Percentiles rank a stretch among this genome's conserved stretches.
Evolutionary conservation across 257 asterid species (phyloP).

Genomic region (Cynanchum wilfordii): DNA sequence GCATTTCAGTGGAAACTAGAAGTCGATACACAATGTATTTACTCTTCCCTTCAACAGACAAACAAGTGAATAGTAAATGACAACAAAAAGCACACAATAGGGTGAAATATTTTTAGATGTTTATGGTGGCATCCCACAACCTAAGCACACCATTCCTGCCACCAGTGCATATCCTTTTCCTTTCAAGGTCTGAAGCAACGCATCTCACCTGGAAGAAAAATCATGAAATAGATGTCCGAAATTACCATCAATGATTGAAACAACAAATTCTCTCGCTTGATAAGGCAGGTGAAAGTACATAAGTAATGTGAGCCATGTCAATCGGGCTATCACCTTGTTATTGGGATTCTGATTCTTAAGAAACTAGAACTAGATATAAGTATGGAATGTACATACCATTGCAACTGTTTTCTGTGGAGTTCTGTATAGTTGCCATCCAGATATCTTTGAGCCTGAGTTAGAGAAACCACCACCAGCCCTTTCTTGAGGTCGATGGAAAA

Average conservation of each 20-base stretch:
- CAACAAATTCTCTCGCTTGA: not conserved
- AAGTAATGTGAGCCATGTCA: no score
- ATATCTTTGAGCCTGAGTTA: slow-evolving; percentile 63
- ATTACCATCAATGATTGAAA: not conserved
- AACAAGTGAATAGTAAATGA: not conserved
- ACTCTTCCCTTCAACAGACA: not conserved
- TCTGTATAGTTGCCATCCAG: slow-evolving; percentile 97
- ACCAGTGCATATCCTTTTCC: slow-evolving; percentile 88
- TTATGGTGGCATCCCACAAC: slow-evolving; percentile 97
- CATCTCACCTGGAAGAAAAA: slow-evolving; percentile 66
- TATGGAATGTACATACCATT: slow-evolving; percentile 50
- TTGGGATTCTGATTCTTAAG: not conserved
- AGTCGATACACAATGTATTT: not conserved
- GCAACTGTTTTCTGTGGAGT: slow-evolving; percentile 86
- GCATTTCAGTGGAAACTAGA: slow-evolving; percentile 4
- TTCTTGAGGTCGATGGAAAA: slow-evolving; percentile 93
- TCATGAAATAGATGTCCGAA: slow-evolving; percentile 15
- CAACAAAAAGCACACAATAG: not conserved
- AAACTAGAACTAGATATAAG: slow-evolving; percentile 11
- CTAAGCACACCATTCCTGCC: slow-evolving; percentile 90
- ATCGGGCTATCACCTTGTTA: no score
- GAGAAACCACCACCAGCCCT: slow-evolving; percentile 79
- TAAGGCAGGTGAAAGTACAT: no score
- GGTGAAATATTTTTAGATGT: slow-evolving; percentile 35
- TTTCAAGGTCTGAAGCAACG: slow-evolving; percentile 80